Percentiles rank a stretch among this genome's conserved stretches.
These are phyloP conservation scores for Juglanconis sp. DNA, from an alignment of 2,329 filamentous ascomycete genomes.

Conservation along the genomic window DNA sequence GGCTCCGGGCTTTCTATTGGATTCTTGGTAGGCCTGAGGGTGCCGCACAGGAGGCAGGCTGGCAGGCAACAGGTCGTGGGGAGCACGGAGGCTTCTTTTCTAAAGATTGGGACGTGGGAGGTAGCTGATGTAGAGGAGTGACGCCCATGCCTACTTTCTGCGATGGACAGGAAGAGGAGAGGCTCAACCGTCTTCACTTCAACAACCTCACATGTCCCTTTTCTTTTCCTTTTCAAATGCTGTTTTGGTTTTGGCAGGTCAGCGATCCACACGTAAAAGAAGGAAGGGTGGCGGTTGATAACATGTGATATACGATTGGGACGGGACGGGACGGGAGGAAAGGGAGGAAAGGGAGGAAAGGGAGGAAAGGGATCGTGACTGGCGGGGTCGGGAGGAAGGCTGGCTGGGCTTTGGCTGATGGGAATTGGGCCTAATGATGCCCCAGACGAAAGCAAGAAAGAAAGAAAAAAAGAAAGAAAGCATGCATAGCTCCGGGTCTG, in stretches of 20 bases:
- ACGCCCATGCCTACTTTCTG: not conserved
- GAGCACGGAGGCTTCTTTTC: not conserved
- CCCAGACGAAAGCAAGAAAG: not conserved
- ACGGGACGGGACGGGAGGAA: not conserved
- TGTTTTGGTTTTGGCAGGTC: constrained; percentile 7
- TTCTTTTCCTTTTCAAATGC: constrained; percentile 2
- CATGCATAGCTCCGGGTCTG: constrained; percentile 16
- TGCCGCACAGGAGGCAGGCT: not conserved
- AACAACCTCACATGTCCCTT: not conserved
- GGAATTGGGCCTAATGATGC: not conserved
- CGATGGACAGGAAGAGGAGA: not conserved
- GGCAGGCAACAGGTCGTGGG: not conserved
- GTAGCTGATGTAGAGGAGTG: not conserved
- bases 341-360: not conserved
- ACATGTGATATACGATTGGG: constrained; percentile 15
- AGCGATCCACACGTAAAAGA: not conserved
- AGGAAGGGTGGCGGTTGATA: constrained; percentile 7
- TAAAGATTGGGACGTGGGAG: not conserved
- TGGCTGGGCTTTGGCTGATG: not conserved
- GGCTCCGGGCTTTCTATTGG: too few species aligned
- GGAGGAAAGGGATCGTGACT: not conserved
- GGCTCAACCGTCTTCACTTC: not conserved
- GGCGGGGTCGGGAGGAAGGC: not conserved
- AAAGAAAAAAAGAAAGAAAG: constrained; percentile 4
- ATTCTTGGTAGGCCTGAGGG: too few species aligned